Percentiles rank a stretch among this genome's conserved stretches.
phyloP scores from a whole-genome alignment of 768 basidiomycete species.

The Suillus americanus region DNA sequence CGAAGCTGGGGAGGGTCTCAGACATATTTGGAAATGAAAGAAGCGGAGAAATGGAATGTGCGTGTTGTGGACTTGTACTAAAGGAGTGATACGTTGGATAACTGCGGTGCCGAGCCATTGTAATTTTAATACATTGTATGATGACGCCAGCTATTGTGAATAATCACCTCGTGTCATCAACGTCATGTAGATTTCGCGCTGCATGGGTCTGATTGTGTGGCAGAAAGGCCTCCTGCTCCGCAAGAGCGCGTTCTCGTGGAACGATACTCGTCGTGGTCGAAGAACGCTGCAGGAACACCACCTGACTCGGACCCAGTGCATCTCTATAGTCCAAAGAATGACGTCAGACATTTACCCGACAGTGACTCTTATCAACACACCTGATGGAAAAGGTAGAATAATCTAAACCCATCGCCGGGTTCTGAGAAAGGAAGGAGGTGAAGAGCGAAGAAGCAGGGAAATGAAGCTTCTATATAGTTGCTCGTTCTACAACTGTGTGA shows the following conservation, averaged over 20 bases:
- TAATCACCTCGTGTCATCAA: not conserved
- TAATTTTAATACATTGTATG: not conserved
- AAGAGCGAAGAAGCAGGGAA: slow-evolving; percentile 6
- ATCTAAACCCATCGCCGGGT: not conserved
- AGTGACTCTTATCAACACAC: not conserved
- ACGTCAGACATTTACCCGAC: not conserved
- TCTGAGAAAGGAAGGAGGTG: slow-evolving; percentile 5
- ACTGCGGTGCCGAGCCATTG: slow-evolving; percentile 1
- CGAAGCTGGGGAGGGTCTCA: not conserved
- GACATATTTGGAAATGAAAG: not conserved
- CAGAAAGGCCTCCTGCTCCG: not conserved
- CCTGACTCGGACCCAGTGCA: not conserved
- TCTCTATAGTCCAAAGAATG: not conserved
- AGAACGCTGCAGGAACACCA: not conserved
- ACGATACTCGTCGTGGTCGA: not conserved
- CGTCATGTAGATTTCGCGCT: not conserved
- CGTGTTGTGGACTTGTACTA: not conserved
- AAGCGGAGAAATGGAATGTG: not conserved
- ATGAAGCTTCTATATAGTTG: slow-evolving; percentile 7
- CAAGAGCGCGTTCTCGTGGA: not conserved
- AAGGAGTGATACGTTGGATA: not conserved
- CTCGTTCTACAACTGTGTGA: not conserved
- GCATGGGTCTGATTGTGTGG: not conserved
- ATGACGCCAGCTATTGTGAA: not conserved
- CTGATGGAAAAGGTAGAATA: slow-evolving; percentile 4